Conservation (phyloP, 345 rosid species). For the Conringia planisiliqua region DNA sequence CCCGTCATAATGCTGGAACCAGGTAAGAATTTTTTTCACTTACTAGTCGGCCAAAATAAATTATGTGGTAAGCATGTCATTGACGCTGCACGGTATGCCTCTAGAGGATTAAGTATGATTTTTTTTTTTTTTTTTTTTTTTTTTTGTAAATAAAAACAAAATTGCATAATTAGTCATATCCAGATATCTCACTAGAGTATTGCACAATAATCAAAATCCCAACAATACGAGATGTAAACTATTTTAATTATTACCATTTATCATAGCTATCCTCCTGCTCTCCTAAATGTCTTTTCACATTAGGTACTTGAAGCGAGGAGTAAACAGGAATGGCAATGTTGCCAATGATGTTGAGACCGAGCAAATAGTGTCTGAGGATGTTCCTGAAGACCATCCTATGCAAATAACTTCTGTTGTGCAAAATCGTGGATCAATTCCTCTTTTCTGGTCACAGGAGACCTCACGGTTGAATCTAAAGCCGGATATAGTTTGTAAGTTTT, state of each 20-base stretch:
- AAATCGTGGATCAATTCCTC: conserved; percentile 95
- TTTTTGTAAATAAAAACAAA: neutral
- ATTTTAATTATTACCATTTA: neutral
- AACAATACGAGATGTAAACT: neutral
- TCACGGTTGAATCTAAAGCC: conserved; percentile 90
- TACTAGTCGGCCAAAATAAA: neutral
- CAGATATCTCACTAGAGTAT: neutral
- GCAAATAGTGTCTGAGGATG: conserved; percentile 81
- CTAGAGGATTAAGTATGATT: neutral
- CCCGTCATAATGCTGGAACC: conserved; percentile 93
- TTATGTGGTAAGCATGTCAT: neutral
- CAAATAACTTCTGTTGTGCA: conserved; percentile 85
- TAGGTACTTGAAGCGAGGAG: conserved; percentile 94
- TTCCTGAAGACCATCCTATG: conserved; percentile 58
- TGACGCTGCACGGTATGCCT: neutral
- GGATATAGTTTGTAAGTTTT: conserved; percentile 74
- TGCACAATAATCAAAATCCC: neutral
- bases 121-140: too few relatives aligned
- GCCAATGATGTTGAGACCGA: conserved; percentile 98
- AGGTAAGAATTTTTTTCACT: conserved; percentile 43
- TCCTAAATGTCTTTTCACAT: neutral
- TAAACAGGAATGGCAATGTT: conserved; percentile 79
- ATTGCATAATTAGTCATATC: neutral
- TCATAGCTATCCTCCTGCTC: neutral
- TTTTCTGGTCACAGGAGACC: conserved; percentile 97